Conservation (phyloP, 495 filamentous ascomycete species). For the Aspergillus hancockii region DNA sequence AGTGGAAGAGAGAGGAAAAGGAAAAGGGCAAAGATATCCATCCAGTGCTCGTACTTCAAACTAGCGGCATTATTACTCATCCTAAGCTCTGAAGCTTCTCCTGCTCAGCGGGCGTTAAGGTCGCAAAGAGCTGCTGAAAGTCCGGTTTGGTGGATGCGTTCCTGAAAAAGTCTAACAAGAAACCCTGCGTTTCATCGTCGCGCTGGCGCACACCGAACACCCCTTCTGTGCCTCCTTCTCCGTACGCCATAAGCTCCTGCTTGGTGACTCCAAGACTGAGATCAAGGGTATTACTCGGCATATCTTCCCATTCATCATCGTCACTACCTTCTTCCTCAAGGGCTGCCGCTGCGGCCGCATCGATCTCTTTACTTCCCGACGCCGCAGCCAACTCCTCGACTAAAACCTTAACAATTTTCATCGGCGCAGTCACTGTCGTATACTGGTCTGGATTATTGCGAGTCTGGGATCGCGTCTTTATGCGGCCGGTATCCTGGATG, state of each 20-base stretch:
- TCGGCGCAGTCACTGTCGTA: conserved; percentile 80
- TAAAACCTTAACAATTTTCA: conserved; percentile 96
- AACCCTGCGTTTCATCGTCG: conserved; percentile 92
- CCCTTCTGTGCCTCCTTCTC: conserved; percentile 56
- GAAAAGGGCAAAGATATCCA: background rate
- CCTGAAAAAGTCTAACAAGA: conserved; percentile 80
- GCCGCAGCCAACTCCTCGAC: conserved; percentile 75
- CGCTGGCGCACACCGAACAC: conserved; percentile 59
- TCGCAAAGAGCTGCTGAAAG: conserved; percentile 72
- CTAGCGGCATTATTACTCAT: conserved; percentile 10
- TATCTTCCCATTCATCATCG: conserved; percentile 88
- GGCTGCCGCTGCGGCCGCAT: conserved; percentile 54
- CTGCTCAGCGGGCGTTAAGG: conserved; percentile 73
- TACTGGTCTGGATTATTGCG: conserved; percentile 84
- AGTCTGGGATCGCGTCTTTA: conserved; percentile 88
- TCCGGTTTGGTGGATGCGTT: conserved; percentile 66
- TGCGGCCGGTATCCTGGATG: conserved; percentile 74
- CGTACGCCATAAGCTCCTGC: conserved; percentile 77
- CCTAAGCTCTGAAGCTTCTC: conserved; percentile 58
- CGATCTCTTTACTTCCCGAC: conserved; percentile 60
- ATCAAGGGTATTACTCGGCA: conserved; percentile 67
- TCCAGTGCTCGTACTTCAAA: background rate
- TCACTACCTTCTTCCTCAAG: conserved; percentile 59
- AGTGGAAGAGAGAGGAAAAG: background rate
- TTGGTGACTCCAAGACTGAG: conserved; percentile 65